A percentile compares a stretch with the other conserved stretches of the same genome.
phyloP scores from a whole-genome alignment of 495 filamentous ascomycete species.

The Penicillium macrosclerotiorum region DNA sequence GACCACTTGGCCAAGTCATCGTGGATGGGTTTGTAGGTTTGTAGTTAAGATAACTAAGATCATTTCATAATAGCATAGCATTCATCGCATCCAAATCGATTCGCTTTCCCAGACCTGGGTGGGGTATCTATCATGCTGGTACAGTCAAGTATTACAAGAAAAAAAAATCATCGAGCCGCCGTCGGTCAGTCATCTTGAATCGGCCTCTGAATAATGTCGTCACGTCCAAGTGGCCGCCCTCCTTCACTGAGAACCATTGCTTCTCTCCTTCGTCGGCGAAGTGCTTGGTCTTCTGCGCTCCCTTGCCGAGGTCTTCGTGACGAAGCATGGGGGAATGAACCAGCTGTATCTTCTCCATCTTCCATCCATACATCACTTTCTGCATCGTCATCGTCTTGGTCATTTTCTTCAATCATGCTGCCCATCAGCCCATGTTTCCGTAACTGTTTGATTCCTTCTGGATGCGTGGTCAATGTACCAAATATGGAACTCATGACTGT shows the following conservation, averaged over 20 bases:
- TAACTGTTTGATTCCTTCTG: constrained; percentile 40
- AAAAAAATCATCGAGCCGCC: neutral
- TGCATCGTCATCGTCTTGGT: constrained; percentile 45
- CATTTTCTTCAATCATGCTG: constrained; percentile 41
- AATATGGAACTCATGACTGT: constrained; percentile 45
- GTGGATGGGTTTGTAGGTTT: constrained; percentile 61
- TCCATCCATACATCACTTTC: constrained; percentile 53
- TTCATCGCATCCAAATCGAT: constrained; percentile 8
- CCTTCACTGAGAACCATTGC: constrained; percentile 55
- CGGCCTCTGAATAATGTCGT: constrained; percentile 51
- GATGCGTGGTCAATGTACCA: constrained; percentile 28
- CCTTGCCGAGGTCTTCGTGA: constrained; percentile 43
- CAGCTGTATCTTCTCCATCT: constrained; percentile 47
- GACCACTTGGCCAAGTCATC: constrained; percentile 84
- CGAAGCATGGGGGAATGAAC: constrained; percentile 20
- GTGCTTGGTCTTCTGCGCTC: constrained; percentile 47
- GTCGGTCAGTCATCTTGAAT: constrained; percentile 19
- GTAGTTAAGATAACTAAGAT: neutral
- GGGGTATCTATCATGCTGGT: constrained; percentile 29
- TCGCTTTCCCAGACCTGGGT: constrained; percentile 11
- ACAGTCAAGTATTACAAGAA: constrained; percentile 9
- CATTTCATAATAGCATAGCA: constrained; percentile 5
- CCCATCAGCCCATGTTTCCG: constrained; percentile 45
- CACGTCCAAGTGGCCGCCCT: constrained; percentile 45
- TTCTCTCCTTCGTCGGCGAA: constrained; percentile 50